Conservation (phyloP, 177 flowering plant genomes). For the Vitis hybrid region DNA sequence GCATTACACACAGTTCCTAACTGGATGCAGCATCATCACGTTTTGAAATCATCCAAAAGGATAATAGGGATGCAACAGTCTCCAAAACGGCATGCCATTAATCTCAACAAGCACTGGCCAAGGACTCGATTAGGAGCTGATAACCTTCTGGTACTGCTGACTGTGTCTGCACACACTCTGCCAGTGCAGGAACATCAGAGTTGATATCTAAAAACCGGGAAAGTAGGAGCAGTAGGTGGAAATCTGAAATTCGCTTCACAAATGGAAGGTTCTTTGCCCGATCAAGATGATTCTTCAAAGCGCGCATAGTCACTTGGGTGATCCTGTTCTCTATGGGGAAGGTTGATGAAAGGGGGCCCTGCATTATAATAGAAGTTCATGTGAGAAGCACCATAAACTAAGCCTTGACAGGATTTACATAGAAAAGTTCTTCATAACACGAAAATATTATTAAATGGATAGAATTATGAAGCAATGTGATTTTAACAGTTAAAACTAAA, state of each 20-base stretch:
- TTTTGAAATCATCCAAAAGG: neutral
- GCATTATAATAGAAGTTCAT: conserved; percentile 23
- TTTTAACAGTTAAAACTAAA: too few species aligned
- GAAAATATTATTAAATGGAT: too few species aligned
- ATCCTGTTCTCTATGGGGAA: conserved; percentile 85
- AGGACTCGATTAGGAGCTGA: conserved; percentile 75
- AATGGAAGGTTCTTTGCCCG: conserved; percentile 64
- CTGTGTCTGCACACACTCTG: conserved; percentile 64
- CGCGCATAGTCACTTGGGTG: conserved; percentile 51
- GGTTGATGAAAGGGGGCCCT: conserved; percentile 83
- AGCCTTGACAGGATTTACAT: too few species aligned
- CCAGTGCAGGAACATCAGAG: conserved; percentile 75
- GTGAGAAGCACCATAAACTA: too few species aligned
- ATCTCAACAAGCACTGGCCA: conserved; percentile 56
- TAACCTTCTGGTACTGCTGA: conserved; percentile 76
- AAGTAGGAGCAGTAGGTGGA: conserved; percentile 74
- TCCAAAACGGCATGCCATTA: neutral
- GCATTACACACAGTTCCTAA: neutral
- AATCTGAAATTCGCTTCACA: conserved; percentile 87
- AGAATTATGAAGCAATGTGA: too few species aligned
- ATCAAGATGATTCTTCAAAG: conserved; percentile 81
- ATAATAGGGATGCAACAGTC: neutral
- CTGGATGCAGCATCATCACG: neutral
- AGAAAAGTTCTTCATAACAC: too few species aligned
- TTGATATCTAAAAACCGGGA: conserved; percentile 64